Evolutionary conservation across 345 rosid species (phyloP), one percentile per base, ranked within the genome.

Genomic region (Pugionium cornutum): DNA sequence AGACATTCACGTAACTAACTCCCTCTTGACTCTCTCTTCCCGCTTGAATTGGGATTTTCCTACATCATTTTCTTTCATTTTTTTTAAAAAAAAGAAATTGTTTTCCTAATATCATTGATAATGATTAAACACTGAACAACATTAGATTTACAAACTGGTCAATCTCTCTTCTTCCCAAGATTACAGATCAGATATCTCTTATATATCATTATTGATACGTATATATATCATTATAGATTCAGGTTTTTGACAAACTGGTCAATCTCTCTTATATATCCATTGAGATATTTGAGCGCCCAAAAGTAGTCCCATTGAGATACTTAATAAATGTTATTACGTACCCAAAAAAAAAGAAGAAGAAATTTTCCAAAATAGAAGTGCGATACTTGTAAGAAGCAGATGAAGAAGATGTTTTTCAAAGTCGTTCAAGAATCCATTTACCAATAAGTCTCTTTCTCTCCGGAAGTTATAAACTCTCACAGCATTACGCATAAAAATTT

Each of bases 1-100:
- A 55, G 75, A 64, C 64, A 49, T 47, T 37, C 45, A 56, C 28
- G 9, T 18, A 71, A 71, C 64, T 48, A 55, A 55, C 64, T 48
- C 52, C 75, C 41, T 53, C 58, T 71, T 63, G 75, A 62, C 75
- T 50, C 65, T 71, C 69, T 64, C 49, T 47, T 63, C 45, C 58
- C 51, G 18, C 56, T 55, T 56, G 49, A 63, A 71, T 37, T 62
- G 7, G 18, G 18, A 18, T 18, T 18, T 18, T 18, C 18, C 18
- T 18, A 18, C 18, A 18, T 18, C 18, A 18, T 18, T 18, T 18
- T 18, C 18, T 18, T 18, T 18, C 18, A 18, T 18, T 18, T 18
- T 18, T 18, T 18, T 18, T 18, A 0, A 18, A 18, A 18, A 18
- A 18, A 18, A 18, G 18, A 18, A 18, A 18, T 18, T 18, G 18